Base-by-base conservation (phyloP, 2,329 filamentous ascomycete species). In the Alternaria viburni region DNA sequence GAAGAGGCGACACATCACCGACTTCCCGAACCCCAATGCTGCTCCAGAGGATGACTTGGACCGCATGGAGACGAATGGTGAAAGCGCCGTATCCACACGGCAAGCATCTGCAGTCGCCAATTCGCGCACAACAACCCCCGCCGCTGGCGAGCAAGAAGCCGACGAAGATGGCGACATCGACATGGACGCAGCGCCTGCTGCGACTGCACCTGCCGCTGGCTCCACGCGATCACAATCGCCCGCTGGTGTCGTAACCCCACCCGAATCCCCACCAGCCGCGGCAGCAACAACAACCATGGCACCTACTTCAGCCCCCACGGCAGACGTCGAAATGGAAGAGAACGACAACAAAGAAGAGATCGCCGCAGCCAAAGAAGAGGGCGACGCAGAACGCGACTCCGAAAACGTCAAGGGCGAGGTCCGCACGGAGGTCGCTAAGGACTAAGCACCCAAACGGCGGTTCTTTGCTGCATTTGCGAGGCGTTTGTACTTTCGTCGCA, bases 1-100 rank as follows among this genome's bases (percentile, higher is more conserved):
- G 54, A 83, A 84, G 67, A 79, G 85, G 65, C 82, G 86, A 52
- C 87, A 90, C 62, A 88, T 90, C 59, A 86, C 86, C 79, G 88
- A 89, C 69, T 87, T 86, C 73, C 82, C 84, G 56, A 89, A 90
- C 65, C 81, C 87, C 2, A 82, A 88, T 55, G 77, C 78, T 17
- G 74, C 67, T 4, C 65, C 71, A 2, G 75, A 76, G 15, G 77
- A 79, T 15, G 73, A 64, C 10, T 69, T 69, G 13, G 70, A 74
- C 30, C 73, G 65, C 23, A 41, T 72, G 23, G 73, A 70, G 23
- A 57, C 73, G 15, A 77, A 79, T 59, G 77, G 77, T 36, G 77
- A 74, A 46, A 79, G 74, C 54, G 73, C 66, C 12, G 54, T 69
- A 23, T 75, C 66, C 21, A 76, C 71, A 7, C 67, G 71, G 23